Evolutionary conservation across 768 basidiomycete species (phyloP).

Genomic region (Rubroboletus pulcherrimus): DNA sequence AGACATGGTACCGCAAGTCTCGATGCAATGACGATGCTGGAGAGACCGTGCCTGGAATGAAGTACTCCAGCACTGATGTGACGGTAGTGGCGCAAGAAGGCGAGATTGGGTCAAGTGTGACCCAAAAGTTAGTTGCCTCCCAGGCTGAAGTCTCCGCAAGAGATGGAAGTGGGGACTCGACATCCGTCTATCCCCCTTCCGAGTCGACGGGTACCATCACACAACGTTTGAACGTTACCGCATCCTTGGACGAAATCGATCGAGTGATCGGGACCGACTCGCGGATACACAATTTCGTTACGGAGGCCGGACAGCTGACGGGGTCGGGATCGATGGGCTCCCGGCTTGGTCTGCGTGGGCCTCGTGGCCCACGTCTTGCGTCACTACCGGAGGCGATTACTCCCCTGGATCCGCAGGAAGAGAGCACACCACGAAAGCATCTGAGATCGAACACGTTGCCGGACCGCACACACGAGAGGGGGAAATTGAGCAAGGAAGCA

Average conservation of each 20-base stretch:
- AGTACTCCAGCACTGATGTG: slow-evolving; percentile 26
- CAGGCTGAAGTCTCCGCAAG: slow-evolving; percentile 1
- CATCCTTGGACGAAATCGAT: slow-evolving; percentile 30
- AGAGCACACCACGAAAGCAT: slow-evolving; percentile 24
- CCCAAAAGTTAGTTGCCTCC: slow-evolving; percentile 4
- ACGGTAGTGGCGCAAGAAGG: slow-evolving; percentile 26
- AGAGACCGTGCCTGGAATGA: slow-evolving; percentile 33
- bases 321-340: slow-evolving; percentile 16
- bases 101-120: slow-evolving; percentile 3
- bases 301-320: slow-evolving; percentile 17
- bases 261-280: slow-evolving; percentile 19
- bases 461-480: slow-evolving; percentile 42
- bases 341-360: slow-evolving; percentile 15
- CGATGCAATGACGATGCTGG: slow-evolving; percentile 13
- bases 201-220: slow-evolving; percentile 25
- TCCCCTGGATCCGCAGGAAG: slow-evolving; percentile 11
- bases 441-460: slow-evolving; percentile 34
- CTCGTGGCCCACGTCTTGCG: slow-evolving; percentile 20
- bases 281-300: slow-evolving; percentile 24
- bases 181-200: slow-evolving; percentile 26
- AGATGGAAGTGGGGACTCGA: slow-evolving; percentile 18
- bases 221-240: slow-evolving; percentile 10
- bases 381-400: slow-evolving; percentile 14
- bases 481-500: slow-evolving; percentile 17
- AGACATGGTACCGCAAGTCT: slow-evolving; percentile 31